A percentile compares a stretch with the other conserved stretches of the same genome.
phyloP scores from a whole-genome alignment of 2,329 filamentous ascomycete genomes.

The Ceratocystiopsis minuta region DNA sequence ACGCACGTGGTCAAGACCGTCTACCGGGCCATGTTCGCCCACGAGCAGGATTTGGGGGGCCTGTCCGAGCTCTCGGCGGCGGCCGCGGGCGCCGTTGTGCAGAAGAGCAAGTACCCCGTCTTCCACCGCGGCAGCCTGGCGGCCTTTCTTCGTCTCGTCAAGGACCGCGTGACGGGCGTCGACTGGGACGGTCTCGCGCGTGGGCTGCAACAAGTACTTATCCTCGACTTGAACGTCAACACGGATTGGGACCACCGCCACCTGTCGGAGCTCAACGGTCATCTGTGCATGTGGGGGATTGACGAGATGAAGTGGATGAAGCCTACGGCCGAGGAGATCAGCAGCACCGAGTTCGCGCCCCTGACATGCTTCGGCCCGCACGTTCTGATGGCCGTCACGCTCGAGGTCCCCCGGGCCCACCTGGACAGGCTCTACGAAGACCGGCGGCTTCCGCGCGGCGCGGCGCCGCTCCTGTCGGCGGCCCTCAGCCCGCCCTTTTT shows the following conservation, averaged over 20 bases:
- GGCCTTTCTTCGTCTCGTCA: slow-evolving; percentile 20
- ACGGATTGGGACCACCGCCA: slow-evolving; percentile 13
- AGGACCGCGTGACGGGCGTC: slow-evolving; percentile 11
- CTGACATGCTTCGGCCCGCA: not conserved
- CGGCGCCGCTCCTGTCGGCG: not conserved
- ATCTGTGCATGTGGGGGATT: slow-evolving; percentile 20
- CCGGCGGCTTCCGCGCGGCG: not conserved
- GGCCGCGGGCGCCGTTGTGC: slow-evolving; percentile 1
- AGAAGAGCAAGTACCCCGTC: slow-evolving; percentile 10
- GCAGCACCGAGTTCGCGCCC: too few relatives aligned
- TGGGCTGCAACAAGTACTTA: too few relatives aligned
- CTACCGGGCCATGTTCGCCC: slow-evolving; percentile 26
- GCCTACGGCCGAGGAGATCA: slow-evolving; percentile 8
- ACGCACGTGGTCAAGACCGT: slow-evolving; percentile 21
- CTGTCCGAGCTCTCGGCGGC: slow-evolving; percentile 17
- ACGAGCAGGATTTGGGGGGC: too few relatives aligned
- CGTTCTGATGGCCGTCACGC: slow-evolving; percentile 19
- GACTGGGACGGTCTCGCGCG: too few relatives aligned
- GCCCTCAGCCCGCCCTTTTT: not conserved
- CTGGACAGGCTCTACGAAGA: slow-evolving; percentile 14
- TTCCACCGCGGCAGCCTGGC: slow-evolving; percentile 23
- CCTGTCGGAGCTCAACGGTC: slow-evolving; percentile 11
- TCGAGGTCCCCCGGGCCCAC: slow-evolving; percentile 16
- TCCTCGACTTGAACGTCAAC: too few relatives aligned
- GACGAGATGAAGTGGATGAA: slow-evolving; percentile 15